Evolutionary conservation across 2,329 filamentous ascomycete species (phyloP), one percentile per base, ranked within the genome.

Genomic region (Rutstroemia sp.): DNA sequence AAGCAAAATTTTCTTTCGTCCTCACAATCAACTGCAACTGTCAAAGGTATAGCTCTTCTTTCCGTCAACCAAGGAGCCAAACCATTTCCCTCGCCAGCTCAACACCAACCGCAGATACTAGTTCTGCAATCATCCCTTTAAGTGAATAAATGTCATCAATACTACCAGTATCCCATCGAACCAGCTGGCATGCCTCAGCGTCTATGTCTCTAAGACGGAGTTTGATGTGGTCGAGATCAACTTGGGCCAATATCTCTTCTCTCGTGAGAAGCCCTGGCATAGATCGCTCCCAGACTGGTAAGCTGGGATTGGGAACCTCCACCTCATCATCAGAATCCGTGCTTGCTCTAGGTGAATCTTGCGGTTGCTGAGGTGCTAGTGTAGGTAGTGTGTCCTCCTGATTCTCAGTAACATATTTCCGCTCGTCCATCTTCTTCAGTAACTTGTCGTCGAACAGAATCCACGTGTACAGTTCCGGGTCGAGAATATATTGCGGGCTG

Each of bases 401-500:
- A 25, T 63, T 65, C 21, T 65, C 21, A 37, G 61, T 67, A 7
- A 69, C 58, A 48, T 63, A 66, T 37, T 67, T 65, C 23, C 54
- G 60, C 14, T 58, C 58, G 14, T 70, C 63, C 17, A 69, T 54
- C 44, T 75, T 76, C 12, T 74, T 72, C 62, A 84, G 90, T 1
- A 79, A 72, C 52, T 80, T 77, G 54, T 73, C 70, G 60, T 67
- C 60, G 4, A 89, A 68, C 0, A 74, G 73, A 60, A 84, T 75
- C 86, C 87, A 90, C 8, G 72, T 68, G 60, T 85, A 75, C 0
- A 77, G 78, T 59, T 84, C 80, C 0, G 87, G 86, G 61, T 92
- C 86, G 10, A 92, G 76, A 10, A 94, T 78, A 65, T 85, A 81
- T 66, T 90, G 87, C 1, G 88, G 88, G 10, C 78, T 76, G 68